Evolutionary conservation across 352 stramenopile genomes (phyloP), one percentile per base, ranked within the genome.

Genomic region (Discostella stelligera): DNA sequence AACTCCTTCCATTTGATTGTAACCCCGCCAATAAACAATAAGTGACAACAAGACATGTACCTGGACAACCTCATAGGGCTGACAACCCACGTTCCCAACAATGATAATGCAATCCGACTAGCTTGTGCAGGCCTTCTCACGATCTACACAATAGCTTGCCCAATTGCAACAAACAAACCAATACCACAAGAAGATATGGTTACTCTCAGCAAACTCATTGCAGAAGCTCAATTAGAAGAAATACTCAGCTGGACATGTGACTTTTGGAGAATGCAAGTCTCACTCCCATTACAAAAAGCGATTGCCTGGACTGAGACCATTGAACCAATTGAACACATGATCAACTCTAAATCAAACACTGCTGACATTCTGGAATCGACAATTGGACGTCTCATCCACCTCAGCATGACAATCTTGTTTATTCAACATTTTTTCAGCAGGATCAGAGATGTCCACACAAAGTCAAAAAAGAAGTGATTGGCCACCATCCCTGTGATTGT

Each of bases 211-310:
- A 68, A 68, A n/a, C 39, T 68, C 14, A 18, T 39, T 3, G 61
- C 21, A 5, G 61, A 68, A 52, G 61, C 23, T 3, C 14, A 13
- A 8, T n/a, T 56, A 6, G 44, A 52, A 56, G 61, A 68, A 23
- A 68, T 68, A 9, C n/a, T 68, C 2, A 32, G 60, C 8, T 67
- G 60, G 60, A n/a, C 3, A 7, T 58, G 53, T 37, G 44, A 67
- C 11, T 59, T 59, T 18, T 13, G 61, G 5, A 32, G 23, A 11
- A 16, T 68, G 1, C 27, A 21, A 16, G 16, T 68, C 8, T 30
- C 23, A 0, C 39, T 68, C 39, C 61, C 61, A 58, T 21, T 39
- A 3, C 32, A 58, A 37, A 68, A 68, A 48, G 54, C 55, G 6
- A 58, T 49, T 5, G 61, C 61, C 0, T 58, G 61, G 61, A 21